phyloP scores from a whole-genome alignment of 2,329 filamentous ascomycete genomes.

The Sphaerulina populicola region DNA sequence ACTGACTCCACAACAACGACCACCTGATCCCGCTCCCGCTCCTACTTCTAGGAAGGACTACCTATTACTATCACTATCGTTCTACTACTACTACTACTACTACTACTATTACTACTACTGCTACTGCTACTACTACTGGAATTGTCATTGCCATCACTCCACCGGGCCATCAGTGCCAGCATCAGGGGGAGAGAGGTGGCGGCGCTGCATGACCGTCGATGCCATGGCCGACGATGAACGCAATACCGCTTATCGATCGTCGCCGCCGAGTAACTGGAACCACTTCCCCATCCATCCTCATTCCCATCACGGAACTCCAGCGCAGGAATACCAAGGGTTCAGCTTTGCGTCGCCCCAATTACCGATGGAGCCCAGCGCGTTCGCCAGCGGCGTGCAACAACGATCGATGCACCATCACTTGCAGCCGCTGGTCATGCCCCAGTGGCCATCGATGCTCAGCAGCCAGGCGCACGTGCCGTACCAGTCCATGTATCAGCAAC shows the following conservation, averaged over 20 bases:
- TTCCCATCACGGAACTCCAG: conserved; percentile 60
- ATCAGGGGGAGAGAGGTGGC: not conserved
- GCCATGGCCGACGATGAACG: conserved; percentile 30
- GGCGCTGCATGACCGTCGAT: conserved; percentile 10
- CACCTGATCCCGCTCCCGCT: too few relatives aligned
- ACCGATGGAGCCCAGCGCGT: conserved; percentile 46
- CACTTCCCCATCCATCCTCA: conserved; percentile 36
- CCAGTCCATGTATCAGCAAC: conserved; percentile 54
- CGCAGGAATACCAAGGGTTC: conserved; percentile 59
- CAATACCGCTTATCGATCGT: conserved; percentile 24
- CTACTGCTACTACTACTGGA: not conserved
- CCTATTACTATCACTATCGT: too few relatives aligned
- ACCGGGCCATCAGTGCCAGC: not conserved
- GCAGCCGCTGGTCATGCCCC: conserved; percentile 64
- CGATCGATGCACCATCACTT: conserved; percentile 48
- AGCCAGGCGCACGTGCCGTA: conserved; percentile 54
- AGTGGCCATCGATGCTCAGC: conserved; percentile 78
- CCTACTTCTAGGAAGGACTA: too few relatives aligned
- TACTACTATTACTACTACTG: not conserved
- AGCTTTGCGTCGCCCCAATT: conserved; percentile 57
- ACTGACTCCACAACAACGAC: too few relatives aligned
- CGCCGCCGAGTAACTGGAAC: conserved; percentile 25
- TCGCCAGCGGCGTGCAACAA: conserved; percentile 50
- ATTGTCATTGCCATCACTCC: not conserved
- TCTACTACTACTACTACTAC: not conserved